Percentiles rank a stretch among this genome's conserved stretches.
These are phyloP conservation scores for Kregervanrija fluxuum DNA, from an alignment of 805 yeast species.

Conservation along the genomic window DNA sequence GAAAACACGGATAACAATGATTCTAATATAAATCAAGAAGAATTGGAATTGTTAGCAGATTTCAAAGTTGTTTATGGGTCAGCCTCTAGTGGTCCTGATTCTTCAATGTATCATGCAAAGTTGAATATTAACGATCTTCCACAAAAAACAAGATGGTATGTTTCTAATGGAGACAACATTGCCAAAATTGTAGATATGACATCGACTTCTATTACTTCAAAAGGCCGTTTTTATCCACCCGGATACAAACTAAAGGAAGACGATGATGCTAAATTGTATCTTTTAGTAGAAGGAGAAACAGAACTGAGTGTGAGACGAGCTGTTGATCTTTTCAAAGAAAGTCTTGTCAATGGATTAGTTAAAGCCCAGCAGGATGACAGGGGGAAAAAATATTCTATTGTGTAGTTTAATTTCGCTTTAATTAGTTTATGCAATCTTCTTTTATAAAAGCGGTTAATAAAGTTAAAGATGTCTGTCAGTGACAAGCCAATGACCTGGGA, in stretches of 20 bases:
- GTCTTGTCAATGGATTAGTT: constrained; percentile 43
- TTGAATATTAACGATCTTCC: constrained; percentile 82
- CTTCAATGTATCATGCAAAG: constrained; percentile 52
- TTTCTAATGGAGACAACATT: constrained; percentile 59
- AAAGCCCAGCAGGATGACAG: neutral
- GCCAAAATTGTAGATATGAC: constrained; percentile 62
- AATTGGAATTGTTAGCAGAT: constrained; percentile 26
- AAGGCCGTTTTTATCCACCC: constrained; percentile 68
- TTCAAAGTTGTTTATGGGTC: constrained; percentile 40
- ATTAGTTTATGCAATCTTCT: constrained; percentile 2
- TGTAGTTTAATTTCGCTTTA: constrained; percentile 1
- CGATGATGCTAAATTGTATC: constrained; percentile 68
- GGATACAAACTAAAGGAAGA: constrained; percentile 46
- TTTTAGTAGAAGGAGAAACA: constrained; percentile 69
- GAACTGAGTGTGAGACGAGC: constrained; percentile 54
- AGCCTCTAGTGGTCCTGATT: constrained; percentile 31
- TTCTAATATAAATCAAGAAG: constrained; percentile 17
- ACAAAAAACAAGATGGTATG: constrained; percentile 69
- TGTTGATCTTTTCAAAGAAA: constrained; percentile 46
- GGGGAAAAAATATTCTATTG: neutral
- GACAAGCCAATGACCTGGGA: constrained; percentile 40
- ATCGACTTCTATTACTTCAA: constrained; percentile 69
- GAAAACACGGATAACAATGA: constrained; percentile 21
- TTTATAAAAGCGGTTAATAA: neutral
- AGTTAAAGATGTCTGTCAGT: constrained; percentile 11